Conservation (phyloP, 2,329 filamentous ascomycete species). For the Bipolaris sorokiniana region DNA sequence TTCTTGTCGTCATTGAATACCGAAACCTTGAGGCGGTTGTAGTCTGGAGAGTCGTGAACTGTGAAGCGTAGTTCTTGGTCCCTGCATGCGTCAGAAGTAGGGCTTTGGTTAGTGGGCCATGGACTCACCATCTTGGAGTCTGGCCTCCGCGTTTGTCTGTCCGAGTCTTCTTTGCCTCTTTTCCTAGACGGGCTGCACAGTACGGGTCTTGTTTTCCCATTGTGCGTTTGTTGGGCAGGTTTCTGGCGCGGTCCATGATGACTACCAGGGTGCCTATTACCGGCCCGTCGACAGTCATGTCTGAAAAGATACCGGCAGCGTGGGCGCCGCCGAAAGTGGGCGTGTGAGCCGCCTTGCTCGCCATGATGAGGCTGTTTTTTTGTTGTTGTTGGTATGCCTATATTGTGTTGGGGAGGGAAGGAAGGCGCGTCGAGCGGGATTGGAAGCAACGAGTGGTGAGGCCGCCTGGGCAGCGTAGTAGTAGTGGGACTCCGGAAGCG, state of each 20-base stretch:
- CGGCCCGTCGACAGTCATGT: conserved; percentile 91
- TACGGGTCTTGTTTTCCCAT: conserved; percentile 99
- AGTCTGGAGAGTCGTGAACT: conserved; percentile 95
- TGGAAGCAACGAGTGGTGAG: conserved; percentile 1
- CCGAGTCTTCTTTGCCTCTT: conserved; percentile 96
- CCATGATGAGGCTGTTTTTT: conserved; percentile 36
- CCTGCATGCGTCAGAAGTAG: conserved; percentile 61
- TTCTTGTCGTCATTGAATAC: conserved; percentile 99
- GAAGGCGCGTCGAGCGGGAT: conserved; percentile 12
- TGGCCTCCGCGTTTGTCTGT: conserved; percentile 94
- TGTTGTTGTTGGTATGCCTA: not conserved
- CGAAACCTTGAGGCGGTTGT: conserved; percentile 92
- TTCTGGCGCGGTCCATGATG: conserved; percentile 94
- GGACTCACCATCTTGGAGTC: conserved; percentile 85
- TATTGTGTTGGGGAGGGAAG: conserved; percentile 1
- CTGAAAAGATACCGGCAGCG: conserved; percentile 90
- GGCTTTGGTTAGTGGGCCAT: not conserved
- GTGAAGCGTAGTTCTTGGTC: conserved; percentile 96
- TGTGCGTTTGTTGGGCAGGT: conserved; percentile 92
- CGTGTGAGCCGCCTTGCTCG: conserved; percentile 41
- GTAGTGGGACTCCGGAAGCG: conserved; percentile 17
- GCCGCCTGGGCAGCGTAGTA: conserved; percentile 26
- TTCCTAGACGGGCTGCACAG: conserved; percentile 89
- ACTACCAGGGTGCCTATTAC: conserved; percentile 91
- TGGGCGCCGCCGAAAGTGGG: conserved; percentile 65